These are phyloP conservation scores for Colletotrichum tropicale DNA, from an alignment of 2,329 filamentous ascomycete species.

Conservation along the genomic window DNA sequence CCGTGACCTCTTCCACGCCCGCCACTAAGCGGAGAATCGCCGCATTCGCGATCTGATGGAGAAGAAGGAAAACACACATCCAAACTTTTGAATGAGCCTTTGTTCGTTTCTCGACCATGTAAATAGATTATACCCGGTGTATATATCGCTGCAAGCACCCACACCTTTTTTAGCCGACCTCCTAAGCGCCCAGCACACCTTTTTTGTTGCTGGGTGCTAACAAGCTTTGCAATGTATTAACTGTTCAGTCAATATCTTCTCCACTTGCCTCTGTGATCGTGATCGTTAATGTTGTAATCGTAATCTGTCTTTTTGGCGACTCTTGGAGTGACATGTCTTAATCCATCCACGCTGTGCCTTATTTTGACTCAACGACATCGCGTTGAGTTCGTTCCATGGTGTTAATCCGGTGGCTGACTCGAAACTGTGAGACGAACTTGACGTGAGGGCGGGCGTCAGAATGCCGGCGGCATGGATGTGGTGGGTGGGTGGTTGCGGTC, in stretches of 20 bases:
- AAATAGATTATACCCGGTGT: conserved; percentile 19
- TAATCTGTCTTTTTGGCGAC: too few relatives aligned
- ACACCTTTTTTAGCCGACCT: conserved; percentile 8
- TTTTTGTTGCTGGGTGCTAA: conserved; percentile 1
- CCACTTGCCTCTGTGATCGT: neutral
- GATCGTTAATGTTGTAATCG: neutral
- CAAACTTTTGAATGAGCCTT: neutral
- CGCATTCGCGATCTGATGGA: neutral
- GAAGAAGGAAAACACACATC: neutral
- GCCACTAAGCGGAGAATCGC: neutral
- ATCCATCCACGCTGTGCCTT: too few relatives aligned
- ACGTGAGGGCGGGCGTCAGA: neutral
- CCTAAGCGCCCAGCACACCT: neutral
- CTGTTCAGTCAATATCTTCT: neutral
- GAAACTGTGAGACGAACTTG: neutral
- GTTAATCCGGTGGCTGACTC: neutral
- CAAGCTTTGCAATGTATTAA: conserved; percentile 14
- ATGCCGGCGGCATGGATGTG: neutral
- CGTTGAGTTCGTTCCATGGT: neutral
- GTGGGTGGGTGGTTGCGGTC: neutral
- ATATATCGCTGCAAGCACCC: conserved; percentile 13
- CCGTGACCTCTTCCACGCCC: conserved; percentile 7
- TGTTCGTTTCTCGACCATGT: conserved; percentile 15
- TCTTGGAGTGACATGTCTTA: too few relatives aligned
- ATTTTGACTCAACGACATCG: neutral